Percentiles rank a stretch among this genome's conserved stretches.
These are phyloP conservation scores for Flaveria brownii DNA, from an alignment of 129 eudicot species.

Conservation along the genomic window DNA sequence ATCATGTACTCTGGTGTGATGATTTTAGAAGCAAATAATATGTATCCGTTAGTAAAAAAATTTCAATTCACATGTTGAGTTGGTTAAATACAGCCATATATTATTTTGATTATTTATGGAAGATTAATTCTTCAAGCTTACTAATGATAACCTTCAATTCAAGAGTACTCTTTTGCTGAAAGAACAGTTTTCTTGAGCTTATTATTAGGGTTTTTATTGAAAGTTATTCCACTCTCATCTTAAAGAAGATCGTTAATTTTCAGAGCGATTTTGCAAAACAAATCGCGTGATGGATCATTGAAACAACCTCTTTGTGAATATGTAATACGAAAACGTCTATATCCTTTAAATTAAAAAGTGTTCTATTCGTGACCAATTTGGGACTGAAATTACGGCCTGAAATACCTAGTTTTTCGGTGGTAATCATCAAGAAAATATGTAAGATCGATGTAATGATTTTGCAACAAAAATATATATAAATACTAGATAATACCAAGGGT, in stretches of 20 bases:
- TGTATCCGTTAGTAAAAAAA: no score
- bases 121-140: no score
- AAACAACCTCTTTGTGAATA: conserved; percentile 1
- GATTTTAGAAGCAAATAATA: no score
- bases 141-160: no score
- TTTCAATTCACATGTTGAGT: no score
- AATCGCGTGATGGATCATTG: background rate
- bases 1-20: no score
- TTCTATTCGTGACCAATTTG: no score
- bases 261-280: background rate
- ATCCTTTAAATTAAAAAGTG: background rate
- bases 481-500: background rate
- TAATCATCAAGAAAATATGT: background rate
- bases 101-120: no score
- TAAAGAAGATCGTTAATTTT: background rate
- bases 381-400: no score
- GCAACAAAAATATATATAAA: conserved; percentile 22
- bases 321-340: background rate
- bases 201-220: background rate
- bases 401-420: no score
- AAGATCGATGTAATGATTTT: conserved; percentile 30
- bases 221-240: background rate
- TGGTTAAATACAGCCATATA: no score
- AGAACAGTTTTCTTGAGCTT: background rate
- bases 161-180: no score